Evolutionary conservation across 2,329 filamentous ascomycete genomes (phyloP).

Genomic region (Calonectria hongkongensis): DNA sequence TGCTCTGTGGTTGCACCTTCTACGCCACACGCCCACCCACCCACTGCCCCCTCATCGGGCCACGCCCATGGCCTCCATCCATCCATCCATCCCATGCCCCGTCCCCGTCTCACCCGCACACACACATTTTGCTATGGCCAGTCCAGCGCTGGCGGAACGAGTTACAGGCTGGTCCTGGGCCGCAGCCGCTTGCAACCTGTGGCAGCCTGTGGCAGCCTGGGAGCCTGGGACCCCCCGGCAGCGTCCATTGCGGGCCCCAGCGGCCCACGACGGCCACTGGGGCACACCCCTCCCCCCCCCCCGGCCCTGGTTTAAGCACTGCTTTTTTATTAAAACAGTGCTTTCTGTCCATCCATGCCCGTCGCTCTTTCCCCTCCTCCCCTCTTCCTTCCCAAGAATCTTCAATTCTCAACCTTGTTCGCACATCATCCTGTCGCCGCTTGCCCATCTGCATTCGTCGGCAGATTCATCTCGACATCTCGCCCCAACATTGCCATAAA

Average conservation of each 20-base stretch:
- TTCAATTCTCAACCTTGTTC: conserved; percentile 47
- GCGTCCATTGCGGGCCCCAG: conserved; percentile 32
- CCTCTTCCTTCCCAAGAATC: conserved; percentile 52
- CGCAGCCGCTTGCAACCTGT: conserved; percentile 35
- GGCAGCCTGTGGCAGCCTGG: conserved; percentile 27
- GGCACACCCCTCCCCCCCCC: conserved; percentile 46
- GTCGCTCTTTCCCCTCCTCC: conserved; percentile 51
- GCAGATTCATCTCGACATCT: conserved; percentile 30
- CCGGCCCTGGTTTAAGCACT: conserved; percentile 52
- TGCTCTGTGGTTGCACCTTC: conserved; percentile 32
- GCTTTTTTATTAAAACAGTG: conserved; percentile 57
- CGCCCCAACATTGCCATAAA: conserved; percentile 36
- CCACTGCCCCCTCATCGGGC: conserved; percentile 20
- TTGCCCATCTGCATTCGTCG: conserved; percentile 43
- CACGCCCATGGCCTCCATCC: conserved; percentile 27
- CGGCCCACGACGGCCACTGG: conserved; percentile 37
- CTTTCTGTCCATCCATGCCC: conserved; percentile 55
- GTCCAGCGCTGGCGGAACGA: conserved; percentile 39
- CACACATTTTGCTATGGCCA: conserved; percentile 33
- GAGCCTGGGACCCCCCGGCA: conserved; percentile 32
- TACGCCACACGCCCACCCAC: conserved; percentile 30
- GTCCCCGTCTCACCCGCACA: conserved; percentile 45
- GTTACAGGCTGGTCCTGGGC: conserved; percentile 43
- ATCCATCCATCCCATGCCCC: conserved; percentile 45
- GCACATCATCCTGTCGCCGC: conserved; percentile 41